Percentiles rank a stretch among this genome's conserved stretches.
These are phyloP conservation scores for Botrytis fragariae DNA, from an alignment of 2,329 filamentous ascomycete species.

Conservation along the genomic window DNA sequence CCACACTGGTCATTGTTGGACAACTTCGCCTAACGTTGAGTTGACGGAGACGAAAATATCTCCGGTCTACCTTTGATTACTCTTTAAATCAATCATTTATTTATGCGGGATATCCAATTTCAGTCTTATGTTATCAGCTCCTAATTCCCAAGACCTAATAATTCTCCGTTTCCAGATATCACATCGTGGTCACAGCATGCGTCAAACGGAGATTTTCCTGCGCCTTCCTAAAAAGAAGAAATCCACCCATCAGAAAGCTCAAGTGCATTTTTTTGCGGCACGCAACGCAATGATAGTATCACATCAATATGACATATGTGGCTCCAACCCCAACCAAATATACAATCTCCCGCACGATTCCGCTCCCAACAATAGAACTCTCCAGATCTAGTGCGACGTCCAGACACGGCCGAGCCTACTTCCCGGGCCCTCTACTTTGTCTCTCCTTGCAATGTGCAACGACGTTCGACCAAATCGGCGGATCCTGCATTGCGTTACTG, in stretches of 20 bases:
- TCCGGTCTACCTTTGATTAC: not conserved
- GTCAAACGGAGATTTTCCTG: slow-evolving; percentile 14
- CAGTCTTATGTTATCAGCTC: not conserved
- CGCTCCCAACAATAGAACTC: slow-evolving; percentile 12
- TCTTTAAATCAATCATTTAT: not conserved
- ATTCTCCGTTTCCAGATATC: slow-evolving; percentile 13
- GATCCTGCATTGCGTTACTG: slow-evolving; percentile 13
- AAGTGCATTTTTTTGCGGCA: slow-evolving; percentile 6
- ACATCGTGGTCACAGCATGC: slow-evolving; percentile 17
- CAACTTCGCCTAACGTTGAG: not conserved
- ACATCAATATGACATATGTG: slow-evolving; percentile 18
- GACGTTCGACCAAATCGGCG: slow-evolving; percentile 13
- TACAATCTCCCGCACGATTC: slow-evolving; percentile 15
- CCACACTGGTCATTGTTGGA: not conserved
- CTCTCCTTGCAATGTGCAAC: slow-evolving; percentile 17
- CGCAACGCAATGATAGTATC: not conserved
- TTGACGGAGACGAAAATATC: not conserved
- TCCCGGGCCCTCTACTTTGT: slow-evolving; percentile 5
- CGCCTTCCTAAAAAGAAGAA: not conserved
- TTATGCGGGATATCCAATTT: not conserved
- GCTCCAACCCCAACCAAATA: slow-evolving; percentile 9
- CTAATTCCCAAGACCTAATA: not conserved
- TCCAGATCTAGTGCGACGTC: slow-evolving; percentile 12
- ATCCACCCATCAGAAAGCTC: not conserved
- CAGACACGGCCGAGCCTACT: slow-evolving; percentile 7